phyloP scores from a whole-genome alignment of 2,329 filamentous ascomycete species.

The Colletotrichum sojae region DNA sequence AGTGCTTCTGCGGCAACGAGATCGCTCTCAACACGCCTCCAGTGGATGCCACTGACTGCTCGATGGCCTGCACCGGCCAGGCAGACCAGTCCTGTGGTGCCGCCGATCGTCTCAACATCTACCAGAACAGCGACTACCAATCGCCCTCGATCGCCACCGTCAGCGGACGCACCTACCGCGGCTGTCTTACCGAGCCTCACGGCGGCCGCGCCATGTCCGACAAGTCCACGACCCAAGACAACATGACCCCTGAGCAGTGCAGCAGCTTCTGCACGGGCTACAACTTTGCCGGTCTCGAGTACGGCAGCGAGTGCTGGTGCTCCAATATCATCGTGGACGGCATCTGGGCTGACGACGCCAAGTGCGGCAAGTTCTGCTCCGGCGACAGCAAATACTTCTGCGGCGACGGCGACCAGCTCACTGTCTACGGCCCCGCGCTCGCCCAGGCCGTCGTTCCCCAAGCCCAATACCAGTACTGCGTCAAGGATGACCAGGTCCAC shows the following conservation, averaged over 20 bases:
- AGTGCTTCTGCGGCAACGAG: slow-evolving; percentile 53
- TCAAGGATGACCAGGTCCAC: slow-evolving; percentile 50
- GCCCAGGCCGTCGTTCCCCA: background rate
- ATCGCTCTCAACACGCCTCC: slow-evolving; percentile 48
- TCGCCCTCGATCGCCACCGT: slow-evolving; percentile 5
- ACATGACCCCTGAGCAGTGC: slow-evolving; percentile 56
- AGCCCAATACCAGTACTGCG: slow-evolving; percentile 59
- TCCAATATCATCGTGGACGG: slow-evolving; percentile 51
- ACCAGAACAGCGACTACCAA: slow-evolving; percentile 41
- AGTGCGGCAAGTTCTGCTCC: slow-evolving; percentile 58
- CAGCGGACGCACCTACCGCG: slow-evolving; percentile 12
- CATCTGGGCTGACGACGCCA: slow-evolving; percentile 42
- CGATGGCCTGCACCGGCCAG: slow-evolving; percentile 4
- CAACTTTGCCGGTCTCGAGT: slow-evolving; percentile 60
- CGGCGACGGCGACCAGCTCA: slow-evolving; percentile 55
- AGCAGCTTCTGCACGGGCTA: slow-evolving; percentile 56
- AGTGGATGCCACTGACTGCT: slow-evolving; percentile 41
- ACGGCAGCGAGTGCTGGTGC: slow-evolving; percentile 60
- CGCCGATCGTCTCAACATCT: slow-evolving; percentile 2
- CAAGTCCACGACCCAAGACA: slow-evolving; percentile 47
- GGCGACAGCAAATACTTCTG: slow-evolving; percentile 55
- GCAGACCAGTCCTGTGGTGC: slow-evolving; percentile 1
- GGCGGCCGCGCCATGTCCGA: slow-evolving; percentile 46
- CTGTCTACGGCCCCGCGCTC: slow-evolving; percentile 45
- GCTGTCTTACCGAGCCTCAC: slow-evolving; percentile 26